Conservation (phyloP, 2,329 filamentous ascomycete genomes). For the Penicillium concentricum region DNA sequence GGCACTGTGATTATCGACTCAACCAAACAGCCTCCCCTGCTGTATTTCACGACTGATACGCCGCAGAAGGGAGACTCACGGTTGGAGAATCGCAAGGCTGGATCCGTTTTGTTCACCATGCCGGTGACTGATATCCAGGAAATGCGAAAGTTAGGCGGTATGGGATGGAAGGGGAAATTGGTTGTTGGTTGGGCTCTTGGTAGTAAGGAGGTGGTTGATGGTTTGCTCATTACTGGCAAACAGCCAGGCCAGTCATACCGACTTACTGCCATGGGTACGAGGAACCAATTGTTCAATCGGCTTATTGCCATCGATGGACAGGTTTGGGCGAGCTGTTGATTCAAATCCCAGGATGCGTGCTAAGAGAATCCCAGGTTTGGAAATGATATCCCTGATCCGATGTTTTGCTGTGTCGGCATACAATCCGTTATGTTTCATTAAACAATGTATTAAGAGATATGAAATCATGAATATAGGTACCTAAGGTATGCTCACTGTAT, state of each 20-base stretch:
- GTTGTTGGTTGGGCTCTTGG: conserved; percentile 74
- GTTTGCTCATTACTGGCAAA: conserved; percentile 63
- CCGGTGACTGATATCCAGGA: conserved; percentile 69
- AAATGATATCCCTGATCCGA: conserved; percentile 10
- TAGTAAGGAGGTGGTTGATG: conserved; percentile 72
- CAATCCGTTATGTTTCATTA: neutral
- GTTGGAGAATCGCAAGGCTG: conserved; percentile 48
- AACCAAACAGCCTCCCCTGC: conserved; percentile 30
- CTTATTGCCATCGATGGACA: conserved; percentile 73
- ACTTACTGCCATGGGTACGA: conserved; percentile 68
- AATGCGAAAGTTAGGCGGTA: conserved; percentile 73
- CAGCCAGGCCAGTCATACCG: conserved; percentile 53
- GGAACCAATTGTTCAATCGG: conserved; percentile 80
- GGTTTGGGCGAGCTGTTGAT: conserved; percentile 77
- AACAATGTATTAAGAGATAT: neutral
- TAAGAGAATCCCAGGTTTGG: conserved; percentile 28
- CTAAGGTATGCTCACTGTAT: too few relatives aligned
- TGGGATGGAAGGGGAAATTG: conserved; percentile 81
- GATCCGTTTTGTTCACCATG: conserved; percentile 64
- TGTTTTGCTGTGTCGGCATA: neutral
- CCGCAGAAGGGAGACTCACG: conserved; percentile 41
- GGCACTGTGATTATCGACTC: conserved; percentile 65
- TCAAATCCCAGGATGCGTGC: conserved; percentile 9
- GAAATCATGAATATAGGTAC: neutral
- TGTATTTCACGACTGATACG: conserved; percentile 61